Percentiles rank a stretch among this genome's conserved stretches.
These are phyloP conservation scores for Apiotrichum gamsii DNA, from an alignment of 1,284 basidiomycete genomes.

Conservation along the genomic window DNA sequence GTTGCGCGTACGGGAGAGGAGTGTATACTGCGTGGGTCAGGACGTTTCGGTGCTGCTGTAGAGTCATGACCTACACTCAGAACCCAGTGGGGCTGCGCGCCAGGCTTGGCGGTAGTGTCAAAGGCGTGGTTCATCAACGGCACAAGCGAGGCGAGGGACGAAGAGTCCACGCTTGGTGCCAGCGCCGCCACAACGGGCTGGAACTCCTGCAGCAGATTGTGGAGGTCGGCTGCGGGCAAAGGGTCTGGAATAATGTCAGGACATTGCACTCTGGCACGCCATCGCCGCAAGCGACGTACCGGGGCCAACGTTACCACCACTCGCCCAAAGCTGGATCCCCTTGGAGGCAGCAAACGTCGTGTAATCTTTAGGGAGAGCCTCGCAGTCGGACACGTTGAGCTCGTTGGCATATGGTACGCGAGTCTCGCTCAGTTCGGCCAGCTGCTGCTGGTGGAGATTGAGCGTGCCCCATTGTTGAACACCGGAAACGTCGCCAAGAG, in stretches of 20 bases:
- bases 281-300: too few species aligned
- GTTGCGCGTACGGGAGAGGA: conserved; percentile 42
- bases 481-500: conserved; percentile 2
- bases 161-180: conserved; percentile 4
- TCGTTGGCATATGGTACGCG: conserved; percentile 31
- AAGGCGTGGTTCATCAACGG: conserved; percentile 27
- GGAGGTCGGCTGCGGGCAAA: conserved; percentile 40
- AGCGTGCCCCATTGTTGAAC: conserved; percentile 37
- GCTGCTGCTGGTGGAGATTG: conserved; percentile 26
- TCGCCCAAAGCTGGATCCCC: conserved; percentile 44
- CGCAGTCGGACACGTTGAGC: conserved; percentile 45
- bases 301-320: conserved; percentile 41
- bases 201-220: conserved; percentile 46
- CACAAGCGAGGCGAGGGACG: conserved; percentile 14
- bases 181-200: conserved; percentile 10
- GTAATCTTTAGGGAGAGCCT: conserved; percentile 39
- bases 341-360: conserved; percentile 32
- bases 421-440: conserved; percentile 17
- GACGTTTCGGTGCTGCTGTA: neutral
- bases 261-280: neutral
- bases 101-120: conserved; percentile 14
- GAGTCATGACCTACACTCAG: conserved; percentile 33
- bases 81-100: conserved; percentile 39
- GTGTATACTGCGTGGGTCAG: conserved; percentile 31
- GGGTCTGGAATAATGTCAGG: conserved; percentile 29